These are phyloP conservation scores for Penstemon davidsonii DNA, from an alignment of 257 asterid genomes.

Conservation along the genomic window DNA sequence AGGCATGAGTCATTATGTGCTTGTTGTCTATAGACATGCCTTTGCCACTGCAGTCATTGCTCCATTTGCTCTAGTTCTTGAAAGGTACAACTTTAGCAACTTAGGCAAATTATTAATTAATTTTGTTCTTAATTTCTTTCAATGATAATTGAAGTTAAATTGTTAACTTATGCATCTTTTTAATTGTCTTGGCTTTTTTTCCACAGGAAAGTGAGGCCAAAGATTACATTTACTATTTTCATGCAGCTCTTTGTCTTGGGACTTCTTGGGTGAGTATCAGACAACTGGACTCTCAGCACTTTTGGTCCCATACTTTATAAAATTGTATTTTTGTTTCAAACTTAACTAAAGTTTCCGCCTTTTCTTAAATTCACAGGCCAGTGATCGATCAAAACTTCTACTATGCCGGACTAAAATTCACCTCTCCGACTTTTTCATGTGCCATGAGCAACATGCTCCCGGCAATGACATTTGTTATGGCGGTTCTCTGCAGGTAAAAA, in stretches of 20 bases:
- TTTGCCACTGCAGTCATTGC: conserved; percentile 90
- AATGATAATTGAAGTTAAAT: neutral
- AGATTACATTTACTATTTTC: conserved; percentile 77
- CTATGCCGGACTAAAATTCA: conserved; percentile 76
- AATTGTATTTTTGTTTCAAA: neutral
- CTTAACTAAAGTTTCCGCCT: neutral
- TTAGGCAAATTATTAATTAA: neutral
- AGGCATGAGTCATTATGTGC: conserved; percentile 93
- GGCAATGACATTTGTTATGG: conserved; percentile 87
- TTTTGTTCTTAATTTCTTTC: neutral
- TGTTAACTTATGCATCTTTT: neutral
- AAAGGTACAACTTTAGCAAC: conserved; percentile 46
- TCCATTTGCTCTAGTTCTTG: conserved; percentile 77
- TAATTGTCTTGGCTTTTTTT: neutral
- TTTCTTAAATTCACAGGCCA: conserved; percentile 52
- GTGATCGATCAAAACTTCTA: conserved; percentile 89
- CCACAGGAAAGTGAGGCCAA: conserved; percentile 85
- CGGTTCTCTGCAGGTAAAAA: conserved; percentile 64
- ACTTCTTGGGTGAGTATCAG: conserved; percentile 77
- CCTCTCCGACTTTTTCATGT: conserved; percentile 88
- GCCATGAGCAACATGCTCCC: conserved; percentile 96
- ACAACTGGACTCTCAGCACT: neutral
- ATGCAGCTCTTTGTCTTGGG: conserved; percentile 84
- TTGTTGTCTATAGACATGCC: conserved; percentile 89
- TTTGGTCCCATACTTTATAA: neutral